These are phyloP conservation scores for Colletotrichum salicis DNA, from an alignment of 2,329 filamentous ascomycete genomes.

Conservation along the genomic window DNA sequence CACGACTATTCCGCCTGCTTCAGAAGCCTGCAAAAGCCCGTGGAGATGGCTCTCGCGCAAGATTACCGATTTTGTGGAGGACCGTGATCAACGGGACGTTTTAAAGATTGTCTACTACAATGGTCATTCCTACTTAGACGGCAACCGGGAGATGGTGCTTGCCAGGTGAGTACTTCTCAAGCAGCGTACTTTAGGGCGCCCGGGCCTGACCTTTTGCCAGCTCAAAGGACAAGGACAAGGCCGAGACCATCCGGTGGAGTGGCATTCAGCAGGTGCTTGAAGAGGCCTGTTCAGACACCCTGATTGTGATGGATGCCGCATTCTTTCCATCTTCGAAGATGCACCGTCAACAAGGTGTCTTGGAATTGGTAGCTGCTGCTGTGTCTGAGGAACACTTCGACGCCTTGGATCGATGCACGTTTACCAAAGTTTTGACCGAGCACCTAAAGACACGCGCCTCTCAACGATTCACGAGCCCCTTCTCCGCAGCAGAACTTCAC, in stretches of 20 bases:
- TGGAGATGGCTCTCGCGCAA: constrained; percentile 65
- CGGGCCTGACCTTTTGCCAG: constrained; percentile 45
- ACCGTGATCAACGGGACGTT: constrained; percentile 64
- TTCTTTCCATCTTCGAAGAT: constrained; percentile 67
- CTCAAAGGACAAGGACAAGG: constrained; percentile 57
- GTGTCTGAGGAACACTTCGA: constrained; percentile 62
- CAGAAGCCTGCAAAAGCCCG: constrained; percentile 59
- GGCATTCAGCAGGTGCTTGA: constrained; percentile 67
- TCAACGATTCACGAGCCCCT: constrained; percentile 53
- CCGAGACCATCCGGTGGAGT: constrained; percentile 64
- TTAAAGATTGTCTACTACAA: constrained; percentile 70
- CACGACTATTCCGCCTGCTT: constrained; percentile 60
- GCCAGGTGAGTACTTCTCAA: constrained; percentile 56
- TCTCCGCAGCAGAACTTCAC: constrained; percentile 65
- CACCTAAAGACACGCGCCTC: constrained; percentile 59
- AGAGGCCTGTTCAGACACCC: constrained; percentile 64
- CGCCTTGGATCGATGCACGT: constrained; percentile 60
- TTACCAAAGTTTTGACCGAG: constrained; percentile 62
- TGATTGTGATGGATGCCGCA: constrained; percentile 68
- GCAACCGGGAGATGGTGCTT: constrained; percentile 66
- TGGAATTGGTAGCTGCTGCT: constrained; percentile 67
- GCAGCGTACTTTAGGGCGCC: too few relatives aligned
- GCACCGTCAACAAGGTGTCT: constrained; percentile 61
- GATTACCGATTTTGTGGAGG: constrained; percentile 64
- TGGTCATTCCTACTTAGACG: constrained; percentile 65